Evolutionary conservation across 176 grass and related monocot genomes (phyloP), one percentile per base, ranked within the genome.

Genomic region (Aegilops bicornis): DNA sequence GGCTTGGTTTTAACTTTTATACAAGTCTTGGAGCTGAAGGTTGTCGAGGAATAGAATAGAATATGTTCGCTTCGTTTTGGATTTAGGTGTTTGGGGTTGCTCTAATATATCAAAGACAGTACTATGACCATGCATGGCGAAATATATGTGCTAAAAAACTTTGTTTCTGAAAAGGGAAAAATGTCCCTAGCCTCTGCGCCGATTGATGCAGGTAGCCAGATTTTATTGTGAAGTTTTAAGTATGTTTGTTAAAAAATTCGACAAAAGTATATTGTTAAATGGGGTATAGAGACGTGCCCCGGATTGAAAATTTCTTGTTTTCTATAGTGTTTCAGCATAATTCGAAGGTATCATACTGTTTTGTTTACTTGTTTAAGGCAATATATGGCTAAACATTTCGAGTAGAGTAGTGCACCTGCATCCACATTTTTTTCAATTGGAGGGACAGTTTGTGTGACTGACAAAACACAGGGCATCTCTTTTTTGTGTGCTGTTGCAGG

Each of bases 11-110:
- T 56, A 8, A 19, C 50, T 54, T 54, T 54, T 19, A 48, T 47
- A 47, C 1, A 52, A 48, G n/a, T 43, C 84, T 84, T 87, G 81
- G 3, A 2, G 11, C 81, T 20, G 81, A 87, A 87, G 89, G 22
- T 61, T 91, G 81, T 90, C 39, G 54, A 7, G 25, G 76, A 84
- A 87, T 76, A 17, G 68, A 84, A 84, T 80, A 31, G 89, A 69
- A 91, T 79, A 68, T 75, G 43, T 91, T 84, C 85, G 47, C 22
- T 47, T 25, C 6, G 35, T 16, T 66, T 79, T 40, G 43, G 59
- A 74, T 84, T 80, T 47, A 20, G 66, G 31, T 84, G 81, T 65
- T 52, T 75, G 59, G 10, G 48, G 14, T 37, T 58, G 14, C 79
- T 67, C 16, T 10, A 45, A 56, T 47, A 54, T 54, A 69, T 45